These are phyloP conservation scores for Senna siamea DNA, from an alignment of 306 rosid species.

Conservation along the genomic window DNA sequence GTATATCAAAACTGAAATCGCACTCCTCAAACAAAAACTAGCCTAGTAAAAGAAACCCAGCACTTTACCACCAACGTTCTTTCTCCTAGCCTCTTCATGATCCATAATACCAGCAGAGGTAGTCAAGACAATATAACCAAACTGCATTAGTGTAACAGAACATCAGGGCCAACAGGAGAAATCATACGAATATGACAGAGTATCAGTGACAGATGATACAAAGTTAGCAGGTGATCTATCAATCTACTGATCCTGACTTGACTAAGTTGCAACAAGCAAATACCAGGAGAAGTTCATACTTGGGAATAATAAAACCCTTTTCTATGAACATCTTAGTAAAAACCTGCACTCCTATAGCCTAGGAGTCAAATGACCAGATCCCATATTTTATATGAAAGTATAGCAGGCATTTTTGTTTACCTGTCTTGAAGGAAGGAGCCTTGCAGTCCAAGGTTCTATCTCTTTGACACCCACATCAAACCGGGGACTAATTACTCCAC, in stretches of 20 bases:
- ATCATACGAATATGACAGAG: not conserved
- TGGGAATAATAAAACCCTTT: not conserved
- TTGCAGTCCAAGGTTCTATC: slow-evolving; percentile 57
- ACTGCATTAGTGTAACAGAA: slow-evolving; percentile 38
- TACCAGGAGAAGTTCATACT: not conserved
- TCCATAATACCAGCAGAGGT: slow-evolving; percentile 62
- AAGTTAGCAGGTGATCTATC: not conserved
- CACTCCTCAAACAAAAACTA: not conserved
- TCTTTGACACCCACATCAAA: slow-evolving; percentile 58
- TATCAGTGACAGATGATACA: not conserved
- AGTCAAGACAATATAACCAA: slow-evolving; percentile 57
- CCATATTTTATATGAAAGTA: not conserved
- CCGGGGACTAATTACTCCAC: slow-evolving; percentile 60
- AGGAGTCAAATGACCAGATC: no score
- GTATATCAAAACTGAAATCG: slow-evolving; percentile 31
- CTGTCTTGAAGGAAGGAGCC: slow-evolving; percentile 60
- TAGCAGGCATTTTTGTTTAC: not conserved
- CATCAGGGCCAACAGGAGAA: not conserved
- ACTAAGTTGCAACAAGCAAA: not conserved
- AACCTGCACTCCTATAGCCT: no score
- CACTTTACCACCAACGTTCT: slow-evolving; percentile 58
- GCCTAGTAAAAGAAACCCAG: slow-evolving; percentile 55
- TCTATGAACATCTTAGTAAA: not conserved
- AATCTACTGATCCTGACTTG: not conserved
- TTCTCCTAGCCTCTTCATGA: slow-evolving; percentile 61